Evolutionary conservation across 345 rosid species (phyloP).

Genomic region (Citropsis articulata): DNA sequence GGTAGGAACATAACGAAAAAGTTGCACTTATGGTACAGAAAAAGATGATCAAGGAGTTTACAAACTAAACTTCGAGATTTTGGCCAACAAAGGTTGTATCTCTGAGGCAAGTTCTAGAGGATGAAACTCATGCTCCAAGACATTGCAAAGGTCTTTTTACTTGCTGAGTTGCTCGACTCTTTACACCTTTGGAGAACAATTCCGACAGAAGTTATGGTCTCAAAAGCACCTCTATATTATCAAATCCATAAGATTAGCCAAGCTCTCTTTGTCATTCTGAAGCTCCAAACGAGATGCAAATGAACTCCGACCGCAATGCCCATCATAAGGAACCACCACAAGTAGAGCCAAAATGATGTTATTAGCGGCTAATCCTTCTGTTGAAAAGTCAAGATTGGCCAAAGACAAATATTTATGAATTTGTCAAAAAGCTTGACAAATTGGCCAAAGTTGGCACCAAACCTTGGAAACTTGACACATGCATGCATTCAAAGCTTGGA

Average conservation of each 20-base stretch:
- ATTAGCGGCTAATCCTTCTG: conserved; percentile 85
- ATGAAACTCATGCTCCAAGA: conserved; percentile 83
- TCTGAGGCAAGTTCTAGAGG: conserved; percentile 81
- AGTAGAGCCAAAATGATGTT: conserved; percentile 91
- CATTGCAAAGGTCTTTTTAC: conserved; percentile 86
- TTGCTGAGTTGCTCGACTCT: conserved; percentile 89
- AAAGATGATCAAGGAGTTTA: conserved; percentile 73
- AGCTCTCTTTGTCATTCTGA: conserved; percentile 32
- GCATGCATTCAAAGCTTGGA: too few relatives aligned
- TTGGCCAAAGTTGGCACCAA: too few relatives aligned
- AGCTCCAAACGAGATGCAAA: background rate
- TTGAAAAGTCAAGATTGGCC: too few relatives aligned
- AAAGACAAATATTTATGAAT: too few relatives aligned
- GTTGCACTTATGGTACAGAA: conserved; percentile 83
- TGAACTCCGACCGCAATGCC: conserved; percentile 59
- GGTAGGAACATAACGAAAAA: conserved; percentile 77
- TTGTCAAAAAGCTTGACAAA: too few relatives aligned
- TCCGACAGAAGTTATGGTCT: conserved; percentile 82
- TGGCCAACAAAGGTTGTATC: conserved; percentile 69
- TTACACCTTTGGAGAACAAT: conserved; percentile 89
- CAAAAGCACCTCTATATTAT: conserved; percentile 88
- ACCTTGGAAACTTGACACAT: too few relatives aligned
- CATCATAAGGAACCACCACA: conserved; percentile 68
- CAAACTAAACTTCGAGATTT: conserved; percentile 80
- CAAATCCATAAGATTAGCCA: conserved; percentile 90